Conservation (phyloP, 345 rosid species). For the Euphorbia tirucalli region DNA sequence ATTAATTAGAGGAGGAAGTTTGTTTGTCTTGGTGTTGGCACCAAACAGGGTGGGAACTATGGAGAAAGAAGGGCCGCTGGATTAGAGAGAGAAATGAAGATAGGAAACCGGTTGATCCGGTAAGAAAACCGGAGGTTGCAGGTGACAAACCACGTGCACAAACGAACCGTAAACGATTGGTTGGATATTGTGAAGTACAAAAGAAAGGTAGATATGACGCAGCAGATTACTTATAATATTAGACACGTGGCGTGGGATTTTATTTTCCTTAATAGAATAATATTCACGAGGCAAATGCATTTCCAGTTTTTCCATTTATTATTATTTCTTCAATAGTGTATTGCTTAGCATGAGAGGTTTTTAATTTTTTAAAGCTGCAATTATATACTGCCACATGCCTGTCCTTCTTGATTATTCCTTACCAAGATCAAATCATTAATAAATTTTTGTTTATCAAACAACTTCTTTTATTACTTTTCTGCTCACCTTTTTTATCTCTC, state of each 20-base stretch:
- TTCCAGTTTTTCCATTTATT: not conserved
- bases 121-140: constrained; percentile 18
- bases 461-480: no score
- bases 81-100: not conserved
- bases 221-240: not conserved
- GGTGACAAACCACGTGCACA: constrained; percentile 34
- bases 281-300: not conserved
- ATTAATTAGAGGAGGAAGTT: no score
- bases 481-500: no score
- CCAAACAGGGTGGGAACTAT: not conserved
- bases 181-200: not conserved
- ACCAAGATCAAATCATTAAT: no score
- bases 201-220: not conserved
- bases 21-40: no score
- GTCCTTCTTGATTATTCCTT: no score
- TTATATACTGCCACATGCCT: no score
- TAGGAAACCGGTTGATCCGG: constrained; percentile 26
- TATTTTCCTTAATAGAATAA: no score
- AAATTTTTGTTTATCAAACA: no score
- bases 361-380: not conserved
- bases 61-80: not conserved
- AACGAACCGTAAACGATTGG: not conserved
- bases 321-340: no score
- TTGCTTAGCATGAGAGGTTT: not conserved
- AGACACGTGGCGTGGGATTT: constrained; percentile 23